Evolutionary conservation across 164 flowering plant species (phyloP).

Genomic region (Chimonanthus salicifolius): DNA sequence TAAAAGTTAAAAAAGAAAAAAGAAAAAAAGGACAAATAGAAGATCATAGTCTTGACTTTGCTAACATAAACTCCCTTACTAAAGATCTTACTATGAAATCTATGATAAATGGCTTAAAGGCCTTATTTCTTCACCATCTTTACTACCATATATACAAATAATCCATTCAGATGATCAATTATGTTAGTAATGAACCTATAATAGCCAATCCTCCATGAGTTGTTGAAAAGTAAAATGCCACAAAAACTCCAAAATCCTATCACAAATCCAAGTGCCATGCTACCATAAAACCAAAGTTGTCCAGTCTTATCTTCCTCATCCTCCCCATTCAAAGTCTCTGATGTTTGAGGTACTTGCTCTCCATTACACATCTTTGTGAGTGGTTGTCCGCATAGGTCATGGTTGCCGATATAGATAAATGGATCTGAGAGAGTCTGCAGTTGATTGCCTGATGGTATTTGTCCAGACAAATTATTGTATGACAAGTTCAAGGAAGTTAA

Average conservation of each 20-base stretch:
- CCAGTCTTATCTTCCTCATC: neutral
- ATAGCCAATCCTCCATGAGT: conserved; percentile 12
- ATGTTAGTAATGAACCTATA: neutral
- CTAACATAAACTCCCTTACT: too few relatives aligned
- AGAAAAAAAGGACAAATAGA: too few relatives aligned
- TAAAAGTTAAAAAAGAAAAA: too few relatives aligned
- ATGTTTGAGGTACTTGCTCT: neutral
- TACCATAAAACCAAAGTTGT: neutral
- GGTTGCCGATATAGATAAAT: neutral
- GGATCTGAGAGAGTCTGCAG: neutral
- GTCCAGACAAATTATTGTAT: conserved; percentile 4
- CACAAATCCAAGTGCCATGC: conserved; percentile 9
- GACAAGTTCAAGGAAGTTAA: conserved; percentile 2
- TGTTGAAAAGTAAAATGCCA: conserved; percentile 2
- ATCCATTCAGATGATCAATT: too few relatives aligned
- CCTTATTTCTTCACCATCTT: too few relatives aligned
- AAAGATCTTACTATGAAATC: too few relatives aligned
- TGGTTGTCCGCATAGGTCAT: conserved; percentile 1
- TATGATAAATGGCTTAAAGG: too few relatives aligned
- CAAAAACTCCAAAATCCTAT: conserved; percentile 6
- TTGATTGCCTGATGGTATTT: neutral
- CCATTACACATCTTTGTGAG: neutral
- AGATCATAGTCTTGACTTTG: too few relatives aligned
- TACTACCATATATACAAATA: too few relatives aligned
- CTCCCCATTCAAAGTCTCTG: neutral